Conservation (phyloP, 106 monocot species). For the Dendrobium nobile region DNA sequence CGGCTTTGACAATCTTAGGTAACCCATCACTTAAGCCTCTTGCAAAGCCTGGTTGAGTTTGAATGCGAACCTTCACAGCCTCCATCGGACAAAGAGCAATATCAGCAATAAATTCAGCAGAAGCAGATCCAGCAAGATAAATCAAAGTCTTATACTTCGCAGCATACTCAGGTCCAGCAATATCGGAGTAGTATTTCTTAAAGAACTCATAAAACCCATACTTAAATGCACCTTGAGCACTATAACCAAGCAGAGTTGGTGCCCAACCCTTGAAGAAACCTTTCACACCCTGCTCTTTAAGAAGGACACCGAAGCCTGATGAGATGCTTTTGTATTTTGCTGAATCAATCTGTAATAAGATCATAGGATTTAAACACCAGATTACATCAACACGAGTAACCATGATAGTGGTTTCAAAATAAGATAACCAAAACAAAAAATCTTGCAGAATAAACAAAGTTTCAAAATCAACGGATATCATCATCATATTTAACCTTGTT, state of each 20-base stretch:
- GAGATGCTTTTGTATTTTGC: constrained; percentile 56
- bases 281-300: constrained; percentile 59
- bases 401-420: neutral
- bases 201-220: constrained; percentile 76
- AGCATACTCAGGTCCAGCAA: constrained; percentile 60
- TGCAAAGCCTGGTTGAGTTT: constrained; percentile 40
- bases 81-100: constrained; percentile 43
- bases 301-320: constrained; percentile 54
- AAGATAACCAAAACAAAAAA: neutral
- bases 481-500: neutral
- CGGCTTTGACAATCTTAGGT: constrained; percentile 25
- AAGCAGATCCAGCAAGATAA: constrained; percentile 62
- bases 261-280: constrained; percentile 77
- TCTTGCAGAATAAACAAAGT: neutral
- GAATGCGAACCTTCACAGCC: constrained; percentile 37
- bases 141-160: constrained; percentile 62
- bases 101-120: constrained; percentile 41
- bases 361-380: neutral
- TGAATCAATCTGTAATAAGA: constrained; percentile 43
- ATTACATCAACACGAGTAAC: neutral
- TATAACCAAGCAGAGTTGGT: constrained; percentile 65
- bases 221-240: constrained; percentile 71
- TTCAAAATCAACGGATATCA: neutral
- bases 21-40: constrained; percentile 33
- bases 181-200: constrained; percentile 71